Base-by-base conservation (phyloP, 1,284 basidiomycete species). In the Xerocomus minutiporus region DNA sequence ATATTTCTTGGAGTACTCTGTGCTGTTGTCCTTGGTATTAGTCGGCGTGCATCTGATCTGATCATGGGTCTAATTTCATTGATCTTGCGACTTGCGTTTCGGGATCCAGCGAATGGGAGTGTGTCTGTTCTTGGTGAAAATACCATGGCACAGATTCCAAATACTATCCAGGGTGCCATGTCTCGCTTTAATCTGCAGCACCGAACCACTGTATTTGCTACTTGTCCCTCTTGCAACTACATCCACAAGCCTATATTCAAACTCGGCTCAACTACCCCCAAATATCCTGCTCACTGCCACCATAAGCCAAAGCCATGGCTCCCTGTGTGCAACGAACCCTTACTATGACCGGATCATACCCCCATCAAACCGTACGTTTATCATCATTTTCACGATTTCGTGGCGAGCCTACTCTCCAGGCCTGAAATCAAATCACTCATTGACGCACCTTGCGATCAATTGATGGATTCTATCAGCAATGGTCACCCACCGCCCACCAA, bases 291-390 rank as follows among this genome's bases (percentile, higher is more conserved):
- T 7, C 28, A 48, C 13, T 55, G 46, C 7, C 2, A 26, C 4
- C 41, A 55, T 17, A 42, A 52, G 45, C 26, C 32, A 4, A 52
- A 46, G 31, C 28, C 15, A 20, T 49, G 51, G 47, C 17, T 46
- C 3, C 32, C 45, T 54, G 23, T 34, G 1, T 56, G 45, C 23
- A 43, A 34, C 20, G 3, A 50, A 23, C 48, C 45, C 11, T 28
- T 54, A 5, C 41, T 54, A 31, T 31, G 8, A 35, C 34, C 12
- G 2, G 29, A 32, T 9, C 12, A 38, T 5, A 29, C 26, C 15
- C 48, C 45, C 5, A 54, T 56, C 31, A 56, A 54, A 34, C 44
- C 48, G 26, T 56, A 48, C 2, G 31, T 45, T 8, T 35, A 45
- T 17, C 53, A 56, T 17, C 41, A 54, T 39, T 55, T 55, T 15